Evolutionary conservation across 805 yeast species (phyloP).

Genomic region (Henningerozyma blattae): DNA sequence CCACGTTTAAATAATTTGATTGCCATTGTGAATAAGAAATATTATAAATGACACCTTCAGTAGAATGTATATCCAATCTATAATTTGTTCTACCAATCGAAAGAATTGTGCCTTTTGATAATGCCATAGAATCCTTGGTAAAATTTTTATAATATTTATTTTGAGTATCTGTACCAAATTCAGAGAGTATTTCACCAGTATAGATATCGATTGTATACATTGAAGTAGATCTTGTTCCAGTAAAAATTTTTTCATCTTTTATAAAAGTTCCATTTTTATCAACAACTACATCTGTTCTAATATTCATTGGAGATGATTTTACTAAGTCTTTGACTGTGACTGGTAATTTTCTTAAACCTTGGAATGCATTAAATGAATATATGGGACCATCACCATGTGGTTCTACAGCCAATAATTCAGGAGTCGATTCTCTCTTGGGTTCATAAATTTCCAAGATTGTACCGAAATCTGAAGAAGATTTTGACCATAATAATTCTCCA

Average conservation of each 20-base stretch:
- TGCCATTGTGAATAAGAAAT: constrained; percentile 86
- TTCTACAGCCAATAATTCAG: constrained; percentile 64
- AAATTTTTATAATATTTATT: constrained; percentile 13
- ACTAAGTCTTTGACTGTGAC: constrained; percentile 69
- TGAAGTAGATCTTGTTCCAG: constrained; percentile 71
- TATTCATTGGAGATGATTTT: constrained; percentile 72
- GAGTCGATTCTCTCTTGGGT: constrained; percentile 4
- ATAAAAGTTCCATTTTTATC: constrained; percentile 28
- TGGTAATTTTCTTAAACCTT: constrained; percentile 74
- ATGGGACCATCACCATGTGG: constrained; percentile 78
- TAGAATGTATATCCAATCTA: constrained; percentile 66
- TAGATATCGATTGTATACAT: constrained; percentile 60
- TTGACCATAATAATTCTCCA: constrained; percentile 69
- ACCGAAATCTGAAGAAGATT: constrained; percentile 33
- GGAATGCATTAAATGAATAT: constrained; percentile 62
- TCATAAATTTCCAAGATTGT: constrained; percentile 12
- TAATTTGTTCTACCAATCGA: constrained; percentile 63
- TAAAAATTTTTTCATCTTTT: constrained; percentile 68
- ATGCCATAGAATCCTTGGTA: constrained; percentile 6
- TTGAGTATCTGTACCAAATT: constrained; percentile 46
- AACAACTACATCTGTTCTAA: constrained; percentile 32
- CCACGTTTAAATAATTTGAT: constrained; percentile 69
- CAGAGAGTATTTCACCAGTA: constrained; percentile 61
- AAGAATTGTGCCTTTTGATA: constrained; percentile 27
- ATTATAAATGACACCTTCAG: constrained; percentile 64